These are phyloP conservation scores for Auriscalpium orientale DNA, from an alignment of 768 basidiomycete species.

Conservation along the genomic window DNA sequence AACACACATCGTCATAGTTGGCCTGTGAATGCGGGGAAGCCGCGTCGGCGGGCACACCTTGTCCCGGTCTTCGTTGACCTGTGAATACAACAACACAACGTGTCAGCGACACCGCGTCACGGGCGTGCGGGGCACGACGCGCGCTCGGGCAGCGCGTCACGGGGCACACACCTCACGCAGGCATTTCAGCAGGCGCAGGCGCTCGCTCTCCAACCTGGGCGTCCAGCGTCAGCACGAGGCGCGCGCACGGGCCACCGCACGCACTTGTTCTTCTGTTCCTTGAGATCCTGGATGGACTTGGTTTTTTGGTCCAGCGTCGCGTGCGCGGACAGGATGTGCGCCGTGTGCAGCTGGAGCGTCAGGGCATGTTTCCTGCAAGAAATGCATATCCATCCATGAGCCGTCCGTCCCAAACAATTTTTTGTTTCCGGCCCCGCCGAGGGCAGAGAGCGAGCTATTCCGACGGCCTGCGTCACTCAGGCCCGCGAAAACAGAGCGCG, in stretches of 20 bases:
- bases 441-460: no score
- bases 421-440: no score
- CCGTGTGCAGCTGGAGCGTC: slow-evolving; percentile 73
- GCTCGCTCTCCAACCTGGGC: slow-evolving; percentile 66
- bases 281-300: slow-evolving; percentile 72
- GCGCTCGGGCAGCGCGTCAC: slow-evolving; percentile 2
- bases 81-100: neutral
- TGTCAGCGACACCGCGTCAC: no score
- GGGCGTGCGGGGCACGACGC: no score
- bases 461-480: neutral
- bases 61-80: slow-evolving; percentile 81
- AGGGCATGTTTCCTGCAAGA: slow-evolving; percentile 67
- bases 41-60: slow-evolving; percentile 32
- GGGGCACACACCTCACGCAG: slow-evolving; percentile 53
- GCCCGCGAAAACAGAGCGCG: neutral
- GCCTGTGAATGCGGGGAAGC: neutral
- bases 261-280: slow-evolving; percentile 80
- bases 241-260: slow-evolving; percentile 16
- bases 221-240: neutral
- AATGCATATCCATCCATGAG: neutral
- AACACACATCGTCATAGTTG: neutral
- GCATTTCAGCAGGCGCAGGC: slow-evolving; percentile 56
- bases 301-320: slow-evolving; percentile 71
- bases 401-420: no score
- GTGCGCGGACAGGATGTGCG: slow-evolving; percentile 80